Base-by-base conservation (phyloP, 176 grass and related monocot species). In the Carex pumila region DNA sequence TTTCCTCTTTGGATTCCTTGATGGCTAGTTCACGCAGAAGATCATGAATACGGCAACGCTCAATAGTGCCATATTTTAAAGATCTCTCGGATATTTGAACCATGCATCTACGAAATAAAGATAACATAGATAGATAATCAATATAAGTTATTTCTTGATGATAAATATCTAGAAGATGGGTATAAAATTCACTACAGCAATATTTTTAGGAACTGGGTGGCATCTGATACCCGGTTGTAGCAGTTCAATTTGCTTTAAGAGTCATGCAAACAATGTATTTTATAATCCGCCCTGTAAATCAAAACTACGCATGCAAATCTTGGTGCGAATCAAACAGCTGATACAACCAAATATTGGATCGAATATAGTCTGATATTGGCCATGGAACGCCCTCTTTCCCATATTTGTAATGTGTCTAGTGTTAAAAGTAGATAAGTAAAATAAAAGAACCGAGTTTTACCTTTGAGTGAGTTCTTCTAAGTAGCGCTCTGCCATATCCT, bases 11-110 rank as follows among this genome's bases (percentile, higher is more conserved):
- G 50, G 47, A 31, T 58, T 84, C 64, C 6, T 72, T 56, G 49
- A 84, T 72, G n/a, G 41, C 81, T 71, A 66, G 11, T 13, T 84
- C 47, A 0, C 45, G 81, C 13, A 84, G 64, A 34, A 84, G 64
- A 84, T 84, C 81, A 57, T 84, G 81, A 56, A 84, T 37, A 58
- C 64, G 65, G 72, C 39, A 69, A 9, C 36, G 37, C 12, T 84
- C 45, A 1, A 73, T 73, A 13, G 3, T 52, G 9, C 70, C 70
- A 6, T 73, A 73, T 25, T 73, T 73, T 25, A 73, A 73, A 52
- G 70, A 73, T 13, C 43, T 49, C 43, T 25, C 12, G n/a, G 70
- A 73, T 12, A 73, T 50, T 73, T 73, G 70, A 73, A 73, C 70
- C 70, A 73, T 73, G 43, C 70, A 73, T 52, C 70, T 73, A 50